These are phyloP conservation scores for Prosopis cineraria DNA, from an alignment of 306 rosid species.

Conservation along the genomic window DNA sequence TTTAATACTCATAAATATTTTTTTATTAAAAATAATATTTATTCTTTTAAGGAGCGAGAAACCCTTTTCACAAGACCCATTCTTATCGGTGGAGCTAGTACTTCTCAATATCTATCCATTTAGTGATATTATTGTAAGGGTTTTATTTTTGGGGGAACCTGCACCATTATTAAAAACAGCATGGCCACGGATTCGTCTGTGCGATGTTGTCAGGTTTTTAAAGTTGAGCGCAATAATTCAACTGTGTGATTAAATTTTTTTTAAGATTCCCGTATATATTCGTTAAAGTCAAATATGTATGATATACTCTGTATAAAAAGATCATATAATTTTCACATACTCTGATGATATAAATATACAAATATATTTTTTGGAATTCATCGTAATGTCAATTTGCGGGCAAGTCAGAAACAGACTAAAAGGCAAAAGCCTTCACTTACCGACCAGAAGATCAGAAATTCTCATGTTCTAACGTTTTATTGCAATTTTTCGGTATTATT, in stretches of 20 bases:
- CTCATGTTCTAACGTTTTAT: too few relatives aligned
- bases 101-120: background rate
- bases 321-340: background rate
- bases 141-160: background rate
- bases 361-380: background rate
- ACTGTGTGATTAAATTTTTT: too few relatives aligned
- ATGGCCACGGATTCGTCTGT: background rate
- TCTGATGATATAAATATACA: background rate
- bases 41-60: too few relatives aligned
- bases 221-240: background rate
- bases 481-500: too few relatives aligned
- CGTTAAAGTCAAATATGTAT: background rate
- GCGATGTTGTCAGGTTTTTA: background rate
- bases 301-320: background rate
- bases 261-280: too few relatives aligned
- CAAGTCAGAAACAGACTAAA: background rate
- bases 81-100: too few relatives aligned
- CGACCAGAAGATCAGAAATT: background rate
- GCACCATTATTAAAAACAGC: background rate
- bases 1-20: too few relatives aligned
- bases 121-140: background rate
- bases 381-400: background rate
- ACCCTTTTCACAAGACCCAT: too few relatives aligned
- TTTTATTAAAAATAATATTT: too few relatives aligned
- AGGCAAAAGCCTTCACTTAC: background rate